Conservation (phyloP, 345 rosid genomes). For the Triadica sebifera region DNA sequence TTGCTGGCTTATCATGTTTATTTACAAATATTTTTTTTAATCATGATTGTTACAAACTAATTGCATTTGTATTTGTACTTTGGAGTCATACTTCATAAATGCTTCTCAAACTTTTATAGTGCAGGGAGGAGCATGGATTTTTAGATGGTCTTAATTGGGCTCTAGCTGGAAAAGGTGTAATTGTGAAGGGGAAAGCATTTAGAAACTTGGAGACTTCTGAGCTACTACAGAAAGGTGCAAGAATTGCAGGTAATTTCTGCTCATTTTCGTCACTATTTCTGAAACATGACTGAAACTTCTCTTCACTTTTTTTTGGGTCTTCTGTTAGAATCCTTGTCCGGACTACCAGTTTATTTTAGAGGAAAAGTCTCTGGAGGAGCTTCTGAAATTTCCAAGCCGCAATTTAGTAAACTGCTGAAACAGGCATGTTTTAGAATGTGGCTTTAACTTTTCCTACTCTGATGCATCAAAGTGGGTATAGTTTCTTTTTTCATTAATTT, state of each 20-base stretch:
- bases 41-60: neutral
- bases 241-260: conserved; percentile 20
- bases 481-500: neutral
- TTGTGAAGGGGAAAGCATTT: conserved; percentile 36
- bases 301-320: neutral
- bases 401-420: conserved; percentile 34
- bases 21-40: neutral
- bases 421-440: conserved; percentile 27
- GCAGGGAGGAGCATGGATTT: conserved; percentile 21
- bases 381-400: conserved; percentile 32
- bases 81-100: neutral
- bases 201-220: conserved; percentile 31
- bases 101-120: neutral
- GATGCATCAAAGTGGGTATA: neutral
- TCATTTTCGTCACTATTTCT: neutral
- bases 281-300: neutral
- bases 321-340: conserved; percentile 29
- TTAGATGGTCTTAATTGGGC: conserved; percentile 35
- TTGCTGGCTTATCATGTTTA: neutral
- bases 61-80: neutral
- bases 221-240: conserved; percentile 35
- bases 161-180: conserved; percentile 36
- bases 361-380: conserved; percentile 24
- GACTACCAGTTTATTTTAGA: conserved; percentile 34
- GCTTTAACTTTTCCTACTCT: neutral